Percentiles rank a stretch among this genome's conserved stretches.
Evolutionary conservation across 2,329 filamentous ascomycete genomes (phyloP).

Genomic region (Eutypella sp.): DNA sequence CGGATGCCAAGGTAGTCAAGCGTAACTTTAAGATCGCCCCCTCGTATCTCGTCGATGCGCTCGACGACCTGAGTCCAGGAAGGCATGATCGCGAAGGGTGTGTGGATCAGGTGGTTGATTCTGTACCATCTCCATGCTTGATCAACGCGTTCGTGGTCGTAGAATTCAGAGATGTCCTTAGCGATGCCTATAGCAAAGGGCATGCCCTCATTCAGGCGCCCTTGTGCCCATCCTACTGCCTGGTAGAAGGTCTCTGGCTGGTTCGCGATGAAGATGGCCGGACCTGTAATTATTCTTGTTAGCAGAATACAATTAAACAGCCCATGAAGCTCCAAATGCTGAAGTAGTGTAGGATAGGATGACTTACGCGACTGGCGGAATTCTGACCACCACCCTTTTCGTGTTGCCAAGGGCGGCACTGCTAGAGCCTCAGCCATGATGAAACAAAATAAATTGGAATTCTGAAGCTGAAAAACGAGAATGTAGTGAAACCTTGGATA

Average conservation of each 20-base stretch:
- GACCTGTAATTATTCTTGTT: background rate
- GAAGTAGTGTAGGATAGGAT: too few relatives aligned
- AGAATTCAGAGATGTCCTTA: background rate
- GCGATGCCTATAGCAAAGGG: too few relatives aligned
- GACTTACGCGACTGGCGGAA: too few relatives aligned
- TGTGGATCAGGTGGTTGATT: background rate
- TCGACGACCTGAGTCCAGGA: background rate
- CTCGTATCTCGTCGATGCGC: background rate
- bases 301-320: too few relatives aligned
- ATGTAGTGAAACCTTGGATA: too few relatives aligned
- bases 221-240: background rate
- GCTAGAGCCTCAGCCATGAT: too few relatives aligned
- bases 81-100: background rate
- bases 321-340: too few relatives aligned
- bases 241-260: background rate
- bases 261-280: background rate
- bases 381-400: too few relatives aligned
- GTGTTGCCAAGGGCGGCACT: too few relatives aligned
- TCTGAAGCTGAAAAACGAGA: too few relatives aligned
- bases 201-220: background rate
- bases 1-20: slow-evolving; percentile 1
- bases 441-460: too few relatives aligned
- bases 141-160: background rate
- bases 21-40: background rate
- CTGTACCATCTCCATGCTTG: background rate